Percentiles rank a stretch among this genome's conserved stretches.
Conservation (phyloP, 2,329 filamentous ascomycete species). For the Aureobasidium vineae region DNA sequence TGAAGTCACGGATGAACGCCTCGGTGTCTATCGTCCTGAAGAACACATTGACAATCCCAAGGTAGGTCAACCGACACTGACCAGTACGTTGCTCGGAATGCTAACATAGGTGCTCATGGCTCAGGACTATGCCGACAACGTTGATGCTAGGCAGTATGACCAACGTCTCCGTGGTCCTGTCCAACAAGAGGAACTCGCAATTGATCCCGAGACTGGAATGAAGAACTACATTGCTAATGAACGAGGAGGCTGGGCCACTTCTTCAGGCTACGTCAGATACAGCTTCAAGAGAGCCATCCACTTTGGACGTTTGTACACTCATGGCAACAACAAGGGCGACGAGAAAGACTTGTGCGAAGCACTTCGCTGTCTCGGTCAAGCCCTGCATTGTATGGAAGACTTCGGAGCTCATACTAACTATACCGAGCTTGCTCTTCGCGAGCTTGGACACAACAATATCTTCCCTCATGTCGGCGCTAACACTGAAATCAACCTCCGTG, state of each 20-base stretch:
- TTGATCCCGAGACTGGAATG: conserved; percentile 61
- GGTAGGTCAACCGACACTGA: conserved; percentile 46
- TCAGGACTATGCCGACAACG: conserved; percentile 81
- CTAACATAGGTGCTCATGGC: conserved; percentile 37
- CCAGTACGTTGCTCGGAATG: conserved; percentile 46
- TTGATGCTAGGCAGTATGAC: conserved; percentile 81
- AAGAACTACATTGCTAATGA: conserved; percentile 97
- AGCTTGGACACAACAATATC: conserved; percentile 74
- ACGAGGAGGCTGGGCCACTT: conserved; percentile 72
- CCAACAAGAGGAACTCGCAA: conserved; percentile 69
- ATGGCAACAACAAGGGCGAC: conserved; percentile 54
- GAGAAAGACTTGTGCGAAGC: conserved; percentile 84
- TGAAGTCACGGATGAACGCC: conserved; percentile 73
- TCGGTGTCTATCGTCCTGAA: conserved; percentile 77
- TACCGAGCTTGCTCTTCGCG: conserved; percentile 80
- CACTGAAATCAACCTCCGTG: conserved; percentile 68
- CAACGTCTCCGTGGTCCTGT: conserved; percentile 70
- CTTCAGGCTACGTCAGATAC: conserved; percentile 70
- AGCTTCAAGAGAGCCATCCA: conserved; percentile 73
- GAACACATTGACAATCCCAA: not conserved
- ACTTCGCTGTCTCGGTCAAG: conserved; percentile 80
- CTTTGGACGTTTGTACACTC: conserved; percentile 71
- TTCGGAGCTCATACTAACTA: conserved; percentile 95
- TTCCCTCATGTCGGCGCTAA: conserved; percentile 83
- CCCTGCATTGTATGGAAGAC: conserved; percentile 72